Percentiles rank a stretch among this genome's conserved stretches.
These are phyloP conservation scores for Corynascus novoguineensis DNA, from an alignment of 495 filamentous ascomycete genomes.

Conservation along the genomic window DNA sequence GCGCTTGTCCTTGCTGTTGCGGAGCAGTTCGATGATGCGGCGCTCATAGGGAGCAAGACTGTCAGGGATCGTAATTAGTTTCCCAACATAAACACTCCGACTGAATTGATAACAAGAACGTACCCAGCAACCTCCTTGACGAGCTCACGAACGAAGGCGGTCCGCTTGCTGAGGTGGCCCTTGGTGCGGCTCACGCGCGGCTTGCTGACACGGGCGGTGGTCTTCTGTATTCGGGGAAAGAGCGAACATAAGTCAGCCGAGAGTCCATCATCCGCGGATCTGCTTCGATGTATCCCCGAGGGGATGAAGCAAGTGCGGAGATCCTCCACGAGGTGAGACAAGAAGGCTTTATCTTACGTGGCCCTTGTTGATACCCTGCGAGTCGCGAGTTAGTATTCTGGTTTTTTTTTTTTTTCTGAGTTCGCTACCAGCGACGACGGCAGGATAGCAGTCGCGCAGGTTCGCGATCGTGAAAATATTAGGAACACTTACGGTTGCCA, in stretches of 20 bases:
- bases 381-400: slow-evolving; percentile 15
- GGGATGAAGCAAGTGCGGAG: slow-evolving; percentile 40
- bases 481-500: slow-evolving; percentile 15
- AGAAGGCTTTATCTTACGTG: slow-evolving; percentile 56
- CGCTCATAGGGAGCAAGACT: slow-evolving; percentile 92
- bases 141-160: slow-evolving; percentile 85
- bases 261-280: slow-evolving; percentile 23
- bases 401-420: background rate
- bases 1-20: slow-evolving; percentile 99
- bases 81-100: background rate
- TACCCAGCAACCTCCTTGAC: slow-evolving; percentile 94
- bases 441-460: background rate
- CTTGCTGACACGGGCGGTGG: slow-evolving; percentile 81
- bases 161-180: slow-evolving; percentile 88
- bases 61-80: slow-evolving; percentile 6
- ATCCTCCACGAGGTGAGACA: slow-evolving; percentile 52
- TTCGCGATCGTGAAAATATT: background rate
- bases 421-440: background rate
- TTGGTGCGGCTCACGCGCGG: slow-evolving; percentile 85
- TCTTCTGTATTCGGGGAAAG: slow-evolving; percentile 61
- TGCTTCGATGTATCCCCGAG: slow-evolving; percentile 22
- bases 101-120: slow-evolving; percentile 21
- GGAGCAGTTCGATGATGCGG: slow-evolving; percentile 96
- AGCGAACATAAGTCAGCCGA: slow-evolving; percentile 37
- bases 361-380: slow-evolving; percentile 73